A percentile compares a stretch with the other conserved stretches of the same genome.
These are phyloP conservation scores for Candida dubliniensis DNA, from an alignment of 1,139 yeast genomes.

Conservation along the genomic window DNA sequence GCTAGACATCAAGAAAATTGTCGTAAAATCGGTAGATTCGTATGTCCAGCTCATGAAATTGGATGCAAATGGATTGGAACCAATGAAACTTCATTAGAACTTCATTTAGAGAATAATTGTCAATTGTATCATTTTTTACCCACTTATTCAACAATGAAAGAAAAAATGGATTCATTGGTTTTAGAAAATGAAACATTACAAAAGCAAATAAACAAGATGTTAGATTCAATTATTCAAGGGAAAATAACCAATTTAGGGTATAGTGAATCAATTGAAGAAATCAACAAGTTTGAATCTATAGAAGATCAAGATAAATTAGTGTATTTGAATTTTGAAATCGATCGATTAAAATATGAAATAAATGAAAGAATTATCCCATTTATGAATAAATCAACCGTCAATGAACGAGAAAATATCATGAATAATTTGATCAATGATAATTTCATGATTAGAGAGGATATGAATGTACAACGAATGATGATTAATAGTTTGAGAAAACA, in stretches of 20 bases:
- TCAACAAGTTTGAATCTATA: conserved; percentile 26
- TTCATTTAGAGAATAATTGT: conserved; percentile 37
- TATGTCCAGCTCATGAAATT: conserved; percentile 42
- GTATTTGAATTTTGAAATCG: conserved; percentile 39
- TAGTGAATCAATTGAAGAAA: conserved; percentile 48
- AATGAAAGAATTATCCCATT: conserved; percentile 43
- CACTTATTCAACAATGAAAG: conserved; percentile 22
- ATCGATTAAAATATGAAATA: conserved; percentile 42
- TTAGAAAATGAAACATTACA: conserved; percentile 35
- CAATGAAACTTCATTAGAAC: conserved; percentile 40
- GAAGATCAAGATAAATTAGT: conserved; percentile 33
- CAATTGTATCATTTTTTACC: conserved; percentile 37
- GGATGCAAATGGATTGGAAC: conserved; percentile 46
- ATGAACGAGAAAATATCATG: conserved; percentile 39
- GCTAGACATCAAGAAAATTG: conserved; percentile 39
- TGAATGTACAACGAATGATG: conserved; percentile 46
- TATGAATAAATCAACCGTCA: conserved; percentile 31
- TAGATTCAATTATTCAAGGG: conserved; percentile 52
- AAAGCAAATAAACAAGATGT: conserved; percentile 45
- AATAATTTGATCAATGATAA: conserved; percentile 42
- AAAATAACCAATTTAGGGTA: conserved; percentile 54
- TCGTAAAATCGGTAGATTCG: conserved; percentile 29
- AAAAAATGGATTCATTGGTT: conserved; percentile 20
- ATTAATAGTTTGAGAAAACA: conserved; percentile 52
- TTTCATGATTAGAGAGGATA: conserved; percentile 48